Evolutionary conservation across 2,329 filamentous ascomycete species (phyloP), one percentile per base, ranked within the genome.

Genomic region (Hymenoscyphus repandus): DNA sequence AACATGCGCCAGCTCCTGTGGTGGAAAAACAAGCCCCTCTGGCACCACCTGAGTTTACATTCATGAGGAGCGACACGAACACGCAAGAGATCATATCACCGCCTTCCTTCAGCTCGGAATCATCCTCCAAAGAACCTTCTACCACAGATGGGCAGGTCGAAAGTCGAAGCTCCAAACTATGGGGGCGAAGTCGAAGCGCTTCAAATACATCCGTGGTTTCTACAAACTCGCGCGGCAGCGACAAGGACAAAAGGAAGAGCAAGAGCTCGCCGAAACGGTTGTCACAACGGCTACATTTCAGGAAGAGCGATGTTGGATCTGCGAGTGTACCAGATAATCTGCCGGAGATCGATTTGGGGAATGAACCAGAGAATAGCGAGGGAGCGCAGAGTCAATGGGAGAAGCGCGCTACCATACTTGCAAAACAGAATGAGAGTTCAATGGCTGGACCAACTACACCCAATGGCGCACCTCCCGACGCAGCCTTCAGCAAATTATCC

Each of bases 401-500:
- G 76, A 85, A 88, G 72, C 79, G 92, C 53, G 93, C 93, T 27
- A 96, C 91, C n/a, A 80, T 95, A 53, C 74, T 97, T 58, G 92
- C 89, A 31, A 80, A 79, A 59, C 76, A 78, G 59, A 82, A 78
- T 60, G 75, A 78, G 52, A 54, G 54, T 46, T 57, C 58, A 22
- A 59, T 60, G 45, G 67, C 68, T 53, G 74, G 75, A 52, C 71
- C 74, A 45, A 66, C 73, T 54, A 73, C 67, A 56, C 63, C 56
- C 57, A 55, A 62, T 56, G 49, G 55, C n/a, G 51, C 59, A 37
- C 51, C 55, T 36, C 51, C 53, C 50, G 54, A 59, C 18, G 47
- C 45, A 30, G 51, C 50, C 4, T 59, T 62, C 15, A 49, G 47
- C 10, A 49, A 53, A 31, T 45, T 62, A 58, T 53, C 53, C 43